Evolutionary conservation across 1,284 basidiomycete genomes (phyloP), one percentile per base, ranked within the genome.

Genomic region (Marasmius tenuissimus): DNA sequence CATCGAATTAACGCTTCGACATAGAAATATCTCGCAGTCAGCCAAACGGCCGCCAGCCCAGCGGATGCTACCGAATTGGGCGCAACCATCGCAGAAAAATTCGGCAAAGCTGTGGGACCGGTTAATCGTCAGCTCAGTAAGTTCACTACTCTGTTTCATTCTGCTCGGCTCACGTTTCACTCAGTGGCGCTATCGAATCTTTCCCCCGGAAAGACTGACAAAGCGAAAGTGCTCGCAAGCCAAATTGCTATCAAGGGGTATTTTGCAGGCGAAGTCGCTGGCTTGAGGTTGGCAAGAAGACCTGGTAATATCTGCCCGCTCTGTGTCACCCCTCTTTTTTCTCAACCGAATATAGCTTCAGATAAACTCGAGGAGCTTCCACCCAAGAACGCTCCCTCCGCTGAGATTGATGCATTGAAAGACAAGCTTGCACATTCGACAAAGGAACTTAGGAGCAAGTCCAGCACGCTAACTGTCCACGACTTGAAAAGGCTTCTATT

Each of bases 401-500:
- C 78, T 1, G 89, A 92, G 68, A 80, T 93, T 16, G 72, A 81
- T 22, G 86, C 84, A 8, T 81, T 97, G 57, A 90, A 89, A 72
- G 72, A 73, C 12, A 90, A 93, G 72, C 83, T 98, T 75, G 78
- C 83, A 4, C 76, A 83, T 47, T 88, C 92, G 0, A 80, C 91
- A 49, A 76, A 81, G 14, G 89, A 89, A 55, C 87, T 96, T 58
- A 78, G 86, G 38, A 81, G 82, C 53, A 94, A 93, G 75, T 85
- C 81, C 33, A 89, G 88, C 65, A 80, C 83, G 9, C 75, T 94
- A 61, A 91, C 87, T 12, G 83, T 94, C 1, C 85, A 91, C 51
- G 94, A 97, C 60, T 79, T 98, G 47, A 90, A 93, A 62, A 84
- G 94, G 9, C 77, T 98, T 2, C 79, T 99, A 33, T 95, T 97